Base-by-base conservation (phyloP, 2,329 filamentous ascomycete species). In the Venturiaceae sp. region DNA sequence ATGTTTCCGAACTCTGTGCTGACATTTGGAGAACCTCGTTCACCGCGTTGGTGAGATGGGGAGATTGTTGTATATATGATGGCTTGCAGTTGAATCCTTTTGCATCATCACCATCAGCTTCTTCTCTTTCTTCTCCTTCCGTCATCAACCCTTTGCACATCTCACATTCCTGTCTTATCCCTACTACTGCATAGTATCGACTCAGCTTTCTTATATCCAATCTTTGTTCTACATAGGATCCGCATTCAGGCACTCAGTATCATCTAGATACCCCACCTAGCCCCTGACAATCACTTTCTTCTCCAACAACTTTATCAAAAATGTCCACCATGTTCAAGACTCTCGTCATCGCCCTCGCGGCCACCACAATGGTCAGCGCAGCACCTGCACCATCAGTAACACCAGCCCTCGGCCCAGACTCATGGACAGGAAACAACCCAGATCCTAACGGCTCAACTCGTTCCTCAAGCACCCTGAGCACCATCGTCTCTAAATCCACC, bases 291-390 rank as follows among this genome's bases (percentile, higher is more conserved):
- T n/a, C n/a, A n/a, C n/a, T n/a, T n/a, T 4, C 13, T n/a, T n/a
- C 44, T 28, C 23, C 13, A 50, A 30, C 23, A 26, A 28, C 16
- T 16, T 23, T 5, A 28, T 1, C 13, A 53, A 53, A 26, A 53
- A 53, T 53, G 52, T 57, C 39, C 34, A 21, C 33, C 32, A 34
- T 58, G 13, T 50, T 58, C 46, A 58, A 58, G 57, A 54, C 57
- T 21, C 30, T 54, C 47, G 23, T 58, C 41, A 11, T 54, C 47
- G 47, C 30, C 13, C 47, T 58, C 47, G 34, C 47, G 28, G 57
- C 57, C 32, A 37, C 55, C 23, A 33, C 47, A 34, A n/a, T 44
- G 21, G 39, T 58, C 19, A 50, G 26, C 44, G 57, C 57, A 33
- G 57, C 50, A 11, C 57, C 57, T 32, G 57, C 47, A 34, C 34